A percentile compares a stretch with the other conserved stretches of the same genome.
Conservation (phyloP, 805 yeast species). For the Kregervanrija fluxuum region DNA sequence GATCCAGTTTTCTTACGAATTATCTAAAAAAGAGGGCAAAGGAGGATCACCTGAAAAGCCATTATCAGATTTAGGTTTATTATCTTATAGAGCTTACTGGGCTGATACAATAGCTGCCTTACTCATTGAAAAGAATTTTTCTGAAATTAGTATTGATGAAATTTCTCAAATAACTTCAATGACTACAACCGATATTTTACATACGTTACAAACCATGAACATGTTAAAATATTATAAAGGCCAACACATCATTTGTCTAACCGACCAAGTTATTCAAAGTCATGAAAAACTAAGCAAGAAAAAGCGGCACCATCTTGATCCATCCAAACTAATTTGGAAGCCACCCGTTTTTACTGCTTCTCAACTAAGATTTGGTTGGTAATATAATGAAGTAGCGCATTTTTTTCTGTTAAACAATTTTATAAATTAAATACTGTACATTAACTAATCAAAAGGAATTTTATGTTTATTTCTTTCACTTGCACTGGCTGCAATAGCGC, state of each 20-base stretch:
- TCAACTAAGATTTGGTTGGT: slow-evolving; percentile 95
- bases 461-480: slow-evolving; percentile 35
- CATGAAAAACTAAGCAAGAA: slow-evolving; percentile 61
- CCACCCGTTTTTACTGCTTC: slow-evolving; percentile 97
- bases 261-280: slow-evolving; percentile 71
- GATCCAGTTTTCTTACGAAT: slow-evolving; percentile 88
- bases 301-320: slow-evolving; percentile 70
- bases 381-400: slow-evolving; percentile 11
- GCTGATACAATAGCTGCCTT: slow-evolving; percentile 77
- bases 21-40: slow-evolving; percentile 82
- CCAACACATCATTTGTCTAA: slow-evolving; percentile 82
- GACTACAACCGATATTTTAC: slow-evolving; percentile 94
- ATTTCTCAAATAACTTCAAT: slow-evolving; percentile 79
- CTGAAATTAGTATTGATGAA: slow-evolving; percentile 73
- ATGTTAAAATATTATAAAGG: slow-evolving; percentile 91
- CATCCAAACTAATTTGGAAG: slow-evolving; percentile 73
- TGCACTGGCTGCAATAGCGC: slow-evolving; percentile 86
- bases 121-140: slow-evolving; percentile 50
- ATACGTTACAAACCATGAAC: slow-evolving; percentile 85
- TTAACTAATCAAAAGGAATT: slow-evolving; percentile 57
- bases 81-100: slow-evolving; percentile 95
- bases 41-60: slow-evolving; percentile 98
- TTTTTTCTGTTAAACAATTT: background rate
- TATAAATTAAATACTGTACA: background rate
- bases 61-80: slow-evolving; percentile 84